These are phyloP conservation scores for Rhazya stricta DNA, from an alignment of 257 asterid species.

Conservation along the genomic window DNA sequence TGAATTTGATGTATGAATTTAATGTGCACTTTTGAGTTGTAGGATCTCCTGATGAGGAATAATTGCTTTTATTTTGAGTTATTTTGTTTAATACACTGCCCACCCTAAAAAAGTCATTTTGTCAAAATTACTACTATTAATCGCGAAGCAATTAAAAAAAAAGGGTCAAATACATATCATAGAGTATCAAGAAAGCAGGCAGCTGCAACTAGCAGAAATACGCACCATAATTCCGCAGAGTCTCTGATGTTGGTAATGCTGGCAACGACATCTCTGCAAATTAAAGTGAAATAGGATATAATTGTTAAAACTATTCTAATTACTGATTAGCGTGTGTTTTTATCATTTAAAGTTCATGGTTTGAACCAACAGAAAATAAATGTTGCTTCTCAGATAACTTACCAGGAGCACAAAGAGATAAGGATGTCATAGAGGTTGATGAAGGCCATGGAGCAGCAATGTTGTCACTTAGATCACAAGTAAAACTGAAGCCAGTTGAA, in stretches of 20 bases:
- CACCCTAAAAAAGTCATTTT: not conserved
- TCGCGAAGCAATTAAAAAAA: not conserved
- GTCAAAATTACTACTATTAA: not conserved
- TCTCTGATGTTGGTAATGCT: constrained; percentile 77
- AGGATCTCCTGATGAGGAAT: not conserved
- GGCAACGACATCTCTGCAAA: constrained; percentile 96
- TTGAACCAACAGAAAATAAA: not conserved
- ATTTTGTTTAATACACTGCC: not conserved
- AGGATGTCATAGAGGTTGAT: constrained; percentile 65
- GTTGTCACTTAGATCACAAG: constrained; percentile 84
- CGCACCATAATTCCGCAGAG: constrained; percentile 54
- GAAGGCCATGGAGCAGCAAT: constrained; percentile 99
- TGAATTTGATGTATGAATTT: not conserved
- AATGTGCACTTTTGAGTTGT: too few species aligned
- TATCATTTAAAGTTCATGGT: not conserved
- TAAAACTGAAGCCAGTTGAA: constrained; percentile 77
- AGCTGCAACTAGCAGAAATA: constrained; percentile 11
- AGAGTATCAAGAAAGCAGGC: not conserved
- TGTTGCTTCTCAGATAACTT: constrained; percentile 17
- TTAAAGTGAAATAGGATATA: constrained; percentile 9
- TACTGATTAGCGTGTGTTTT: not conserved
- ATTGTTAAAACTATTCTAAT: not conserved
- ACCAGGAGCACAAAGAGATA: constrained; percentile 99
- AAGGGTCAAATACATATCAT: not conserved
- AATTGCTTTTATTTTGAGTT: not conserved